phyloP scores from a whole-genome alignment of 169 alveolate species.

The Plasmodium berghei region DNA sequence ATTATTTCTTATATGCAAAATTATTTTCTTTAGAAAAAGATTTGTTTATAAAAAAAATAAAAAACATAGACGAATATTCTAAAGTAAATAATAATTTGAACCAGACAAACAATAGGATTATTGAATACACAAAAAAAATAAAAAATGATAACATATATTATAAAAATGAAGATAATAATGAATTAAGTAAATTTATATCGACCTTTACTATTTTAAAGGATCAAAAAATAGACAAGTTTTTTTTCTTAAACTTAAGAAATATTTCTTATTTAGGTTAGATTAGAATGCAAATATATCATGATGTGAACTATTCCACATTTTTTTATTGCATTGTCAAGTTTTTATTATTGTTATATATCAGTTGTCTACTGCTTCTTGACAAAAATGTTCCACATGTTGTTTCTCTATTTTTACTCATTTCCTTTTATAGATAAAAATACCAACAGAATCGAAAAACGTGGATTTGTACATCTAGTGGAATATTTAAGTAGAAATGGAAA shows the following conservation, averaged over 20 bases:
- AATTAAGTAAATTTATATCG: not conserved
- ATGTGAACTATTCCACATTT: no score
- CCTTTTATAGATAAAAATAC: slow-evolving; percentile 9
- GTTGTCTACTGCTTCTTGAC: not conserved
- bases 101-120: not conserved
- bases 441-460: slow-evolving; percentile 24
- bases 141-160: not conserved
- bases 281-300: not conserved
- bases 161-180: not conserved
- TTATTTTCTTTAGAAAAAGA: slow-evolving; percentile 34
- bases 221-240: slow-evolving; percentile 20
- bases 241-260: slow-evolving; percentile 25
- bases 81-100: slow-evolving; percentile 26
- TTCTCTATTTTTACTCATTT: not conserved
- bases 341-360: no score
- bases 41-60: slow-evolving; percentile 39
- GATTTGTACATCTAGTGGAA: slow-evolving; percentile 13
- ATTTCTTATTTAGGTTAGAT: slow-evolving; percentile 6
- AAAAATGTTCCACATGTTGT: not conserved
- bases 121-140: not conserved
- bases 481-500: slow-evolving; percentile 8
- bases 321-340: no score
- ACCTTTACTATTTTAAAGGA: slow-evolving; percentile 19
- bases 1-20: slow-evolving; percentile 28
- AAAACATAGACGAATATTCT: slow-evolving; percentile 30